These are phyloP conservation scores for Cubamyces sp. DNA, from an alignment of 768 basidiomycete species.

Conservation along the genomic window DNA sequence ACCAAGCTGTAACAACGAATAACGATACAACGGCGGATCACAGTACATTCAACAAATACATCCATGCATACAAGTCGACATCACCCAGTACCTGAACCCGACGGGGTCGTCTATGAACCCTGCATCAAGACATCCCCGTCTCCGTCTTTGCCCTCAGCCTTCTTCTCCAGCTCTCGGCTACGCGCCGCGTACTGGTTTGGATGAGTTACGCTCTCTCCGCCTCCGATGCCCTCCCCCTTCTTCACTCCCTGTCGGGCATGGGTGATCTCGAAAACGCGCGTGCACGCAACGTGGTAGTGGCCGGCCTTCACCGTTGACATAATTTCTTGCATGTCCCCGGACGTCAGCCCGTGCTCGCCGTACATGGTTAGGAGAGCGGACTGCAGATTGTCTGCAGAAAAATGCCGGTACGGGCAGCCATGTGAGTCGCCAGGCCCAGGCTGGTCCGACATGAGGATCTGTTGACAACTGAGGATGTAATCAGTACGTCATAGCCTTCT, in stretches of 20 bases:
- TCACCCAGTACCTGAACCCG: neutral
- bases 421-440: slow-evolving; percentile 73
- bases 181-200: slow-evolving; percentile 88
- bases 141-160: slow-evolving; percentile 27
- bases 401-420: slow-evolving; percentile 95
- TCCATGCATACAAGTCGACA: neutral
- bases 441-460: slow-evolving; percentile 72
- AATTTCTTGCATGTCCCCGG: slow-evolving; percentile 80
- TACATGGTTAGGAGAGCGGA: slow-evolving; percentile 73
- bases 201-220: slow-evolving; percentile 87
- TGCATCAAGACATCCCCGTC: slow-evolving; percentile 50
- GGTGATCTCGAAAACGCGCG: slow-evolving; percentile 94
- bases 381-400: slow-evolving; percentile 80
- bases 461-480: slow-evolving; percentile 69
- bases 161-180: slow-evolving; percentile 65
- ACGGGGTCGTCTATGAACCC: neutral
- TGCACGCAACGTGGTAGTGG: slow-evolving; percentile 96
- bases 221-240: slow-evolving; percentile 89
- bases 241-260: slow-evolving; percentile 72
- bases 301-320: slow-evolving; percentile 74
- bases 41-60: neutral
- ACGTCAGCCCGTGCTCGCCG: slow-evolving; percentile 63
- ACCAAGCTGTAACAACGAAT: neutral
- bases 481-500: slow-evolving; percentile 1
- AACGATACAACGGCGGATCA: slow-evolving; percentile 17